Base-by-base conservation (phyloP, 345 rosid genomes). In the Isatis tinctoria region DNA sequence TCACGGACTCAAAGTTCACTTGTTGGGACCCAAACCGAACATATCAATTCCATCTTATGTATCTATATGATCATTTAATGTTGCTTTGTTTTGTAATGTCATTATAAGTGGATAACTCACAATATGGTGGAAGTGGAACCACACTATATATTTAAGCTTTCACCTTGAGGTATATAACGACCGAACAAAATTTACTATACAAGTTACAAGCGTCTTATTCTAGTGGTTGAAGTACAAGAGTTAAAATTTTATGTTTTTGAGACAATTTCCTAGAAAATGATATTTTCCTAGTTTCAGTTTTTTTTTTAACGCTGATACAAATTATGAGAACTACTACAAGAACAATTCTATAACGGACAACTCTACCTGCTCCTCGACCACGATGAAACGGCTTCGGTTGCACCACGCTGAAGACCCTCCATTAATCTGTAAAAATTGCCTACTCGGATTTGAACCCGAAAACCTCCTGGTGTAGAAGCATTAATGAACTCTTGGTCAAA, bases 1-100 rank as follows among this genome's bases (percentile, higher is more conserved):
- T 41, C 74, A 68, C 47, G 73, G 18, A 8, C 73, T 58, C 78
- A 47, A 24, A 45, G n/a, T 30, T 41, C 74, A 68, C 47, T 40
- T 33, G 37, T 41, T 75, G 62, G 73, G 18, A 8, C 73, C 65
- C 78, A 47, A 24, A 45, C 41, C 52, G 57, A 18, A 65, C 52
- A 48, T 35, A 57, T 74, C 51, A 35, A 13, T 66, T 45, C 36
- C 77, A 56, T 24, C 30, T 17, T 3, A 41, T 28, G 27, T 47
- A 52, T 36, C 11, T 67, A 36, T 67, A 36, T 67, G 43, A 17
- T 58, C 27, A 32, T 74, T 39, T 43, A 45, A 12, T 74, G 32
- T 73, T 65, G 64, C 56, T 63, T 6, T 48, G 10, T 36, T n/a
- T 65, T 65, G 30, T 48, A 44, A 16, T 63, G 70, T 44, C 58